Conservation (phyloP, 352 stramenopile genomes). For the Phytophthora sojae region DNA sequence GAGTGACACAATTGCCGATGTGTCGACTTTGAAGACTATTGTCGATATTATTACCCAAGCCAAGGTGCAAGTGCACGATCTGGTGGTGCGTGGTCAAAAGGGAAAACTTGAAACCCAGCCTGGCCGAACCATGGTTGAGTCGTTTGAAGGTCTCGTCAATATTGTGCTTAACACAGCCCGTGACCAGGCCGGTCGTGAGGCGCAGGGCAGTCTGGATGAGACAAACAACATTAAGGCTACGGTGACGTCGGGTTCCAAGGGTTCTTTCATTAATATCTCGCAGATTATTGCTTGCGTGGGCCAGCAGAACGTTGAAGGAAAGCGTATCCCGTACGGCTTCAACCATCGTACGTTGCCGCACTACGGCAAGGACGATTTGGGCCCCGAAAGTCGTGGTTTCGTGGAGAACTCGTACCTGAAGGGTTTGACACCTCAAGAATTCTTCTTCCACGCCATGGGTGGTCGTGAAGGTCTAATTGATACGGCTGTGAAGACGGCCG, state of each 20-base stretch:
- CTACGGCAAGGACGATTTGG: constrained; percentile 97
- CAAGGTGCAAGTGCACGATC: constrained; percentile 94
- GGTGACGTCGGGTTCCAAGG: constrained; percentile 99
- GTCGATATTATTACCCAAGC: constrained; percentile 98
- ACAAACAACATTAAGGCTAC: constrained; percentile 99
- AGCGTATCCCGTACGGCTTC: constrained; percentile 97
- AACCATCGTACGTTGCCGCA: constrained; percentile 97
- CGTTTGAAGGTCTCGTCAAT: constrained; percentile 98
- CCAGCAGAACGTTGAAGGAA: constrained; percentile 99
- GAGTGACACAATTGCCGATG: constrained; percentile 98
- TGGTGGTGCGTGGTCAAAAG: constrained; percentile 98
- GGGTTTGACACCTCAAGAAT: constrained; percentile 95
- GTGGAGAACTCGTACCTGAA: constrained; percentile 99
- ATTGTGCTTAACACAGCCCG: constrained; percentile 93
- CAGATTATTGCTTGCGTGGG: constrained; percentile 99
- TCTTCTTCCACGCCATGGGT: constrained; percentile 99
- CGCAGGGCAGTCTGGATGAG: constrained; percentile 90
- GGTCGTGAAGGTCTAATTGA: constrained; percentile 99
- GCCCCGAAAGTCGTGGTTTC: constrained; percentile 98
- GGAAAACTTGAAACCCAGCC: constrained; percentile 98
- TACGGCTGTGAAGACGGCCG: constrained; percentile 99
- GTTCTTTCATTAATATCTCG: constrained; percentile 99
- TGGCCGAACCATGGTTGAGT: constrained; percentile 99
- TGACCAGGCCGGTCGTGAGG: constrained; percentile 87
- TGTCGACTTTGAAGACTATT: constrained; percentile 98